Percentiles rank a stretch among this genome's conserved stretches.
phyloP scores from a whole-genome alignment of 768 basidiomycete species.

The Boletus huronensis region DNA sequence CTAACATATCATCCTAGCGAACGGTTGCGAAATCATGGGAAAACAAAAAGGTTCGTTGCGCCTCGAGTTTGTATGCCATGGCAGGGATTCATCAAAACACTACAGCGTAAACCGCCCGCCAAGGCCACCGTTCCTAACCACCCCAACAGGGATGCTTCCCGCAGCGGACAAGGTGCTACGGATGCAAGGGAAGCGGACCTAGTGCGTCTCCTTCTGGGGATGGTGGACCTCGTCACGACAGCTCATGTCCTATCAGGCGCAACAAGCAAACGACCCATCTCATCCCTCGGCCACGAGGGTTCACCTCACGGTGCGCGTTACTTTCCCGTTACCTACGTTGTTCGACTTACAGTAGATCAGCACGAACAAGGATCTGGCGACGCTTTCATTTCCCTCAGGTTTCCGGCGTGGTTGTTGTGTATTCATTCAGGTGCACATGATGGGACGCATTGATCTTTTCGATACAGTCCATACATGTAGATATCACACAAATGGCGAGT shows the following conservation, averaged over 20 bases:
- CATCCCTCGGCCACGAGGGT: no score
- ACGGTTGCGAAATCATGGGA: background rate
- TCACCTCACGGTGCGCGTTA: no score
- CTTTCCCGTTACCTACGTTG: no score
- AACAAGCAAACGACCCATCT: no score
- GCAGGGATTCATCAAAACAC: background rate
- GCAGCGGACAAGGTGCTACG: no score
- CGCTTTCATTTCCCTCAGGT: background rate
- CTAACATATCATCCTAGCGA: background rate
- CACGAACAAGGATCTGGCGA: background rate
- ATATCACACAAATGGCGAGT: background rate
- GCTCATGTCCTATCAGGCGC: no score
- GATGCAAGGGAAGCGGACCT: no score
- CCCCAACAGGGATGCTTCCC: background rate
- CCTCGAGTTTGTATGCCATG: background rate
- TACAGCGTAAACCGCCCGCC: background rate
- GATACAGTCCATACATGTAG: background rate
- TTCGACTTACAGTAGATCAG: no score
- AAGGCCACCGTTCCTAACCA: background rate
- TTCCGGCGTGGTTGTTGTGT: background rate
- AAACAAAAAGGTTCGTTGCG: background rate
- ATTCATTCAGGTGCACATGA: background rate
- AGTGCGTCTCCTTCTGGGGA: no score
- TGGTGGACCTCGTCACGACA: no score
- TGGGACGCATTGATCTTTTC: background rate